Conservation (phyloP, 108 stramenopile species). For the Pseudonitzschia multiseries region DNA sequence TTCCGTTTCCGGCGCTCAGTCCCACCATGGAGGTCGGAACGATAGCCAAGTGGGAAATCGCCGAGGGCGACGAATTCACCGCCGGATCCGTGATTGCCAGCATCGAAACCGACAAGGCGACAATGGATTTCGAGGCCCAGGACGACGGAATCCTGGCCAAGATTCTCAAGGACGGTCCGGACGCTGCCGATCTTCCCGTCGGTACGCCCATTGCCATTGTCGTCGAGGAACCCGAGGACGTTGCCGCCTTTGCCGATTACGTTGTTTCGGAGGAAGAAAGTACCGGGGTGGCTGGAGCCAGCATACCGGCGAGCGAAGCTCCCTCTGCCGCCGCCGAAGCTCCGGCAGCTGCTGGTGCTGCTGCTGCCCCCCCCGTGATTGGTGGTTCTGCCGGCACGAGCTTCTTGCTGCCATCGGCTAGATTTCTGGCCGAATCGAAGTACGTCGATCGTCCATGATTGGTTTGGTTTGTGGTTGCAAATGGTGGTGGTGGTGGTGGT, state of each 20-base stretch:
- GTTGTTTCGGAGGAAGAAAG: slow-evolving; percentile 41
- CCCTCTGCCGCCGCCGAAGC: slow-evolving; percentile 13
- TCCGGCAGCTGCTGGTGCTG: slow-evolving; percentile 35
- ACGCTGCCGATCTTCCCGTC: slow-evolving; percentile 75
- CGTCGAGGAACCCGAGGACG: slow-evolving; percentile 85
- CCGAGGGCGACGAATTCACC: slow-evolving; percentile 78
- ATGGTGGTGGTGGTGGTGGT: slow-evolving; percentile 9
- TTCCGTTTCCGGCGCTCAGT: slow-evolving; percentile 94
- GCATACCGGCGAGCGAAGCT: neutral
- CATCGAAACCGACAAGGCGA: slow-evolving; percentile 98
- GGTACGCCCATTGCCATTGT: slow-evolving; percentile 92
- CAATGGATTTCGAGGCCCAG: slow-evolving; percentile 96
- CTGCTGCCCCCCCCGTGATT: slow-evolving; percentile 33
- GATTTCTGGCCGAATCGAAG: slow-evolving; percentile 73
- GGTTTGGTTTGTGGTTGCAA: neutral
- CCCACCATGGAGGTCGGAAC: slow-evolving; percentile 96
- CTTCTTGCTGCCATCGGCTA: slow-evolving; percentile 77
- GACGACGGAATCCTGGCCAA: slow-evolving; percentile 97
- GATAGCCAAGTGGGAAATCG: slow-evolving; percentile 82
- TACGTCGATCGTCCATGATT: slow-evolving; percentile 16
- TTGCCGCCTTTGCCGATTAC: slow-evolving; percentile 91
- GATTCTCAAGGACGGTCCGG: slow-evolving; percentile 78
- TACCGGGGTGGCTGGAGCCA: slow-evolving; percentile 27
- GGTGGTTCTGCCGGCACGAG: slow-evolving; percentile 39
- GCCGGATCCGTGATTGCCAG: slow-evolving; percentile 94